phyloP scores from a whole-genome alignment of 139 green algal species.

The Yamagishiella unicocca region DNA sequence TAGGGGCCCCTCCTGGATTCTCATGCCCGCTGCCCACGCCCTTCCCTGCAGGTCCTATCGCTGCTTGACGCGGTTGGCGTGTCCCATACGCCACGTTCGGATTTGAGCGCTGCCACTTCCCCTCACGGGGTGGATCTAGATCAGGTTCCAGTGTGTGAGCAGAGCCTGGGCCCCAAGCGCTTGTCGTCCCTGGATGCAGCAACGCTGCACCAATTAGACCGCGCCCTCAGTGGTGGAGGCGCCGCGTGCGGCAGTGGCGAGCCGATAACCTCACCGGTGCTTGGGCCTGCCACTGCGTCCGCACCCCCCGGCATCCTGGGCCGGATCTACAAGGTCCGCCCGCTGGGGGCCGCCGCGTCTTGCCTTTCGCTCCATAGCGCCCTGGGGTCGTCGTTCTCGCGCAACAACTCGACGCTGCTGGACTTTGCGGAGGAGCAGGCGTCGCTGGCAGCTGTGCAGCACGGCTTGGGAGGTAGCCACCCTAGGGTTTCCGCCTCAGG shows the following conservation, averaged over 20 bases:
- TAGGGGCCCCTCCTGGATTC: too few relatives aligned
- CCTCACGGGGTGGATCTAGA: too few relatives aligned
- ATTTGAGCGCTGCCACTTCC: not conserved
- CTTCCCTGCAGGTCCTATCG: not conserved
- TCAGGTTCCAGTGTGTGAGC: too few relatives aligned
- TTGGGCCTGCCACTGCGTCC: not conserved
- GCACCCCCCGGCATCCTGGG: not conserved
- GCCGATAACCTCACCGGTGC: not conserved
- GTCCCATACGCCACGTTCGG: not conserved
- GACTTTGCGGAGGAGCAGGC: slow-evolving; percentile 27
- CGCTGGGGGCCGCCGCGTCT: not conserved
- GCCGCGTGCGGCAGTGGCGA: too few relatives aligned
- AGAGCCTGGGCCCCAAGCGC: not conserved
- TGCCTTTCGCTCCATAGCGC: not conserved
- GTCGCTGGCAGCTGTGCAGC: slow-evolving; percentile 10
- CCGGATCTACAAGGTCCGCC: not conserved
- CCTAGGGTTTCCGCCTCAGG: not conserved
- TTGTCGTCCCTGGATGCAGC: not conserved
- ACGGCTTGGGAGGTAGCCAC: not conserved
- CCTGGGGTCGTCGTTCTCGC: not conserved
- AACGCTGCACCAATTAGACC: slow-evolving; percentile 16
- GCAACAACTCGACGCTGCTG: not conserved
- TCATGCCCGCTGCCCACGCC: too few relatives aligned
- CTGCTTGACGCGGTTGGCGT: not conserved
- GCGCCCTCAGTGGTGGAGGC: not conserved